phyloP scores from a whole-genome alignment of 1,284 basidiomycete genomes.

The Apiotrichum brassicae region DNA sequence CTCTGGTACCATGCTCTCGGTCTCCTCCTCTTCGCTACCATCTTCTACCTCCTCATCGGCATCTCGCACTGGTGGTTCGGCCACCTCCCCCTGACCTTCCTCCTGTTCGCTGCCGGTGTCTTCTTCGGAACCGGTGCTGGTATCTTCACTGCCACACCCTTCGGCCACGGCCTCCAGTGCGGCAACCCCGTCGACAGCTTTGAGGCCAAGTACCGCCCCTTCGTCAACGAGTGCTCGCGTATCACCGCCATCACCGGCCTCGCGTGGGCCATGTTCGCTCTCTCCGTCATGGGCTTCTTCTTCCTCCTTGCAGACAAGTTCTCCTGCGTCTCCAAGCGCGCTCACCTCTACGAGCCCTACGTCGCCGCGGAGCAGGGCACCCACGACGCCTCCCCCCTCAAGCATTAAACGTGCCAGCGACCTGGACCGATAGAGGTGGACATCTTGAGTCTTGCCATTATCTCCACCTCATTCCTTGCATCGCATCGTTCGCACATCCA shows the following conservation, averaged over 20 bases:
- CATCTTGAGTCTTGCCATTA: too few relatives aligned
- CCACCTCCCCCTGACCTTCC: slow-evolving; percentile 22
- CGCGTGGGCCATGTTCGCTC: slow-evolving; percentile 39
- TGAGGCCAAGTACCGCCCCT: slow-evolving; percentile 24
- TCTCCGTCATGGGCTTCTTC: slow-evolving; percentile 32
- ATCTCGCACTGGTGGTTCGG: slow-evolving; percentile 33
- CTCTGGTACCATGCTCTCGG: slow-evolving; percentile 32
- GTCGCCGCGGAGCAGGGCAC: slow-evolving; percentile 2
- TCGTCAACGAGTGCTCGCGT: slow-evolving; percentile 26
- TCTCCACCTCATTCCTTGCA: too few relatives aligned
- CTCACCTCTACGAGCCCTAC: slow-evolving; percentile 24
- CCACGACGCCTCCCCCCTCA: not conserved
- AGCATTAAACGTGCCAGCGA: slow-evolving; percentile 1
- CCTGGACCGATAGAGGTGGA: too few relatives aligned
- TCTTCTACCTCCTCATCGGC: slow-evolving; percentile 30
- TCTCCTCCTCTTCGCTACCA: slow-evolving; percentile 29
- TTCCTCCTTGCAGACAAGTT: slow-evolving; percentile 30
- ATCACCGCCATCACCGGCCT: slow-evolving; percentile 34
- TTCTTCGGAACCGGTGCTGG: slow-evolving; percentile 36
- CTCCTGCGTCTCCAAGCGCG: slow-evolving; percentile 21
- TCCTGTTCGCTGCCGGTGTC: slow-evolving; percentile 14
- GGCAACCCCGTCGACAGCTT: slow-evolving; percentile 25
- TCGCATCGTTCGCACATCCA: too few relatives aligned
- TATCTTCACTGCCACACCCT: slow-evolving; percentile 35
- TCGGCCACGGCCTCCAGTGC: slow-evolving; percentile 40